Base-by-base conservation (phyloP, 495 filamentous ascomycete species). In the Tuber magnatum region DNA sequence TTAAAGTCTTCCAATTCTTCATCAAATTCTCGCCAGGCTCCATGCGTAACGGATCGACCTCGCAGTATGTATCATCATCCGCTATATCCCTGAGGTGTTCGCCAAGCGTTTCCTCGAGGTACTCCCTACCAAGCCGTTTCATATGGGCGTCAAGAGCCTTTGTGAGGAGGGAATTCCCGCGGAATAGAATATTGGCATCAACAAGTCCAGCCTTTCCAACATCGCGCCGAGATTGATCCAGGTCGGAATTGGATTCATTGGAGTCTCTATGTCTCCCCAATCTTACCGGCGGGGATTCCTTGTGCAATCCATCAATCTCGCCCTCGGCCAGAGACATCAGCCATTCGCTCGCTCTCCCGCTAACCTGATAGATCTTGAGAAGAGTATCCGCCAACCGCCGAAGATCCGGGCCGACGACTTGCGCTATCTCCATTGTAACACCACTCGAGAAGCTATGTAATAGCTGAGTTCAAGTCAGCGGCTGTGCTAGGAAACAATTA, bases 71-170 rank as follows among this genome's bases (percentile, higher is more conserved):
- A 82, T 97, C 92, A 74, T 90, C 90, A 73, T 92, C 90, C 77
- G 94, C 93, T 81, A 98, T 97, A 79, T 95, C 92, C 72, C 87
- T 85, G 68, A 98, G 87, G 82, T 92, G 94, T 71, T 93, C 92
- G n/a, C 88, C 87, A 69, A 99, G 87, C 0, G 92, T 93, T 56
- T 96, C 93, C 77, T 94, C 92, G 2, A 99, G 84, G 80, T 97
- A 99, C 80, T 98, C 94, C 75, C 94, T 93, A 39, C 95, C 95
- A 18, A 98, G 86, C 48, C 95, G 90, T 76, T 93, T 92, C 96
- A 98, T 97, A 82, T 99, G 93, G 69, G 91, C 90, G 81, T 99
- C 95, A 48, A 99, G 87, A 9, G 94, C 90, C 83, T 97, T 97
- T 2, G 96, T 99, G 68, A 98, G 88, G 38, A 99, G 85, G 0